Percentiles rank a stretch among this genome's conserved stretches.
These are phyloP conservation scores for Omphalotus olearius DNA, from an alignment of 1,284 basidiomycete genomes.

Conservation along the genomic window DNA sequence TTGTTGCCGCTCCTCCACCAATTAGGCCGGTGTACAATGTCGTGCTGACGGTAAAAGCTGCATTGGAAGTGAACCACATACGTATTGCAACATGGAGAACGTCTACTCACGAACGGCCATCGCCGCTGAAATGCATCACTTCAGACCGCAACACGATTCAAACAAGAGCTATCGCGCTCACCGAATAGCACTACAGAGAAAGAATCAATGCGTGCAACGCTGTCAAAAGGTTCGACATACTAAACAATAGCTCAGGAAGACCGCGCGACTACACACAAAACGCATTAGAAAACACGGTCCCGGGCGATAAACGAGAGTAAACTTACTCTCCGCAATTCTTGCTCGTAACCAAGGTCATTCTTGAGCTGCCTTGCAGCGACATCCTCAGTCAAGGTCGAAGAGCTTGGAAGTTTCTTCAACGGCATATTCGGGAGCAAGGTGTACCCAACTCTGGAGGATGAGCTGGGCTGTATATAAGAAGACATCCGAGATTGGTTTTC, in stretches of 20 bases:
- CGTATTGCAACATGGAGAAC: constrained; percentile 2
- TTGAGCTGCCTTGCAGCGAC: neutral
- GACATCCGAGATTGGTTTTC: too few species aligned
- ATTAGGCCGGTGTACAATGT: constrained; percentile 49
- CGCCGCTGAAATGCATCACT: constrained; percentile 31
- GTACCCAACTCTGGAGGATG: too few species aligned
- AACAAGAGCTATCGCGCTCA: neutral
- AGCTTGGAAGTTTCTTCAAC: too few species aligned
- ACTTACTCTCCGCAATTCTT: neutral
- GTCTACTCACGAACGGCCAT: constrained; percentile 45
- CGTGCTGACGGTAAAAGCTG: constrained; percentile 46
- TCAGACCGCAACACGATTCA: neutral
- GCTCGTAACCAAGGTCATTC: neutral
- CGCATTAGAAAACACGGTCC: neutral
- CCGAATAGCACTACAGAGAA: neutral
- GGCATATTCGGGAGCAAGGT: too few species aligned
- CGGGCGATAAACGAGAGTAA: neutral
- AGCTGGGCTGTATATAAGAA: too few species aligned
- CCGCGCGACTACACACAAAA: neutral
- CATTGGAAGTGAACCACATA: neutral
- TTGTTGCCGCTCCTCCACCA: constrained; percentile 46
- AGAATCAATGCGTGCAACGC: neutral
- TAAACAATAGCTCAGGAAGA: neutral
- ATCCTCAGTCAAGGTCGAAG: neutral
- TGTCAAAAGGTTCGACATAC: neutral